phyloP scores from a whole-genome alignment of 306 rosid genomes.

The Pyrus bretschneideri region DNA sequence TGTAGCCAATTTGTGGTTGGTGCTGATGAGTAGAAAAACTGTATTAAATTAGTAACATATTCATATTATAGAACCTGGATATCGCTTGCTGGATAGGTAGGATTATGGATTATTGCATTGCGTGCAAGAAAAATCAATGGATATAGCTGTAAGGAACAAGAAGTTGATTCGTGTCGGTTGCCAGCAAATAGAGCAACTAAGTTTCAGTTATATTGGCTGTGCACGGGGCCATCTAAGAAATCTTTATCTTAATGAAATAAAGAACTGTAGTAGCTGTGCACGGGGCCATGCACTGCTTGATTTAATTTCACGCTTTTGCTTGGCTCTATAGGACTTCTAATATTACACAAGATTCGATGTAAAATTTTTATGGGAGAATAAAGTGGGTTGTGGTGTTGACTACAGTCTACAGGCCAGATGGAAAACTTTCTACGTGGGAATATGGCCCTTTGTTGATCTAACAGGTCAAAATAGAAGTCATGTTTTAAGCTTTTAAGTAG shows the following conservation, averaged over 20 bases:
- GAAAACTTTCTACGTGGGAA: neutral
- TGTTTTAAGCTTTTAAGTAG: neutral
- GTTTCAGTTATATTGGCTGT: neutral
- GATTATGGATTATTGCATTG: neutral
- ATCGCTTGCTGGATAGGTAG: neutral
- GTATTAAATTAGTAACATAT: neutral
- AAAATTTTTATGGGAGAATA: neutral
- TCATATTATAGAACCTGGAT: neutral
- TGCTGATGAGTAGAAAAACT: neutral
- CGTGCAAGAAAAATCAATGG: neutral
- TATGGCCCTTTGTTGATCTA: neutral
- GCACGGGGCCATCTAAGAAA: neutral
- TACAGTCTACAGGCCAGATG: neutral
- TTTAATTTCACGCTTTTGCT: neutral
- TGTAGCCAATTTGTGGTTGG: neutral
- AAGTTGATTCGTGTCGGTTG: neutral
- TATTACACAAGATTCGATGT: neutral
- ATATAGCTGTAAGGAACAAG: neutral
- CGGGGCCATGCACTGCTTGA: neutral
- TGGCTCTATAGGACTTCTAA: neutral
- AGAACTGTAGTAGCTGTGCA: neutral
- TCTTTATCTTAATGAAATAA: neutral
- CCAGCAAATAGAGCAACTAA: neutral
- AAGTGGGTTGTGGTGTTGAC: neutral
- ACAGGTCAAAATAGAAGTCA: neutral